Evolutionary conservation across 2,329 filamentous ascomycete species (phyloP).

Genomic region (Colletotrichum endophyticum): DNA sequence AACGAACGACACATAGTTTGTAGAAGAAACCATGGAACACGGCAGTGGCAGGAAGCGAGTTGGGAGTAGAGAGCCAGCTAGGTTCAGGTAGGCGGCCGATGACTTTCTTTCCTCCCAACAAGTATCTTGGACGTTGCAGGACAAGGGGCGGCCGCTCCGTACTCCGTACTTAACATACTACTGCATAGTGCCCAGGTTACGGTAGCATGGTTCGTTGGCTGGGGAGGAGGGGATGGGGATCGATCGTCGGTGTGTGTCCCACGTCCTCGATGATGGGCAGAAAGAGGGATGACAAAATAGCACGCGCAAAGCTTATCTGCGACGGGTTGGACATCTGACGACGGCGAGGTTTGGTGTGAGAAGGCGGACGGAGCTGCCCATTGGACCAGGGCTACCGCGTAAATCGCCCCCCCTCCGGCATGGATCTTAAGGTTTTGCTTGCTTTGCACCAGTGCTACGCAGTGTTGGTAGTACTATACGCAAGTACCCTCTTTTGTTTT

Average conservation of each 20-base stretch:
- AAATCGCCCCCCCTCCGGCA: background rate
- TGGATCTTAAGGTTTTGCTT: background rate
- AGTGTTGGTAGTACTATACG: background rate
- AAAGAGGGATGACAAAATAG: background rate
- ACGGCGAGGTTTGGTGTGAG: background rate
- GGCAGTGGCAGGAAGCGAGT: no score
- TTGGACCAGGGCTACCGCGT: background rate
- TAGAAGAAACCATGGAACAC: background rate
- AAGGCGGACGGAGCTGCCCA: background rate
- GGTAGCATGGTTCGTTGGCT: background rate
- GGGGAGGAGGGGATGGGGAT: background rate
- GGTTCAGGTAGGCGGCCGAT: no score
- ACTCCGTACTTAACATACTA: background rate
- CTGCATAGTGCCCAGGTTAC: background rate
- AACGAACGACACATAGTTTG: background rate
- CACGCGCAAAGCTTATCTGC: slow-evolving; percentile 5
- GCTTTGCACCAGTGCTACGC: background rate
- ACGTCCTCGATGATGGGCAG: background rate
- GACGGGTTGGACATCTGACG: background rate
- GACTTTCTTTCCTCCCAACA: background rate
- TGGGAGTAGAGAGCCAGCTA: no score
- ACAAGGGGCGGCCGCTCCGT: background rate
- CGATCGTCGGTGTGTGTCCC: background rate
- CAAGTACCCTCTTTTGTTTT: background rate
- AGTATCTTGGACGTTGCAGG: background rate